Evolutionary conservation across 148 eudicot species (phyloP), one percentile per base, ranked within the genome.

Genomic region (Dysphania ambrosioides): DNA sequence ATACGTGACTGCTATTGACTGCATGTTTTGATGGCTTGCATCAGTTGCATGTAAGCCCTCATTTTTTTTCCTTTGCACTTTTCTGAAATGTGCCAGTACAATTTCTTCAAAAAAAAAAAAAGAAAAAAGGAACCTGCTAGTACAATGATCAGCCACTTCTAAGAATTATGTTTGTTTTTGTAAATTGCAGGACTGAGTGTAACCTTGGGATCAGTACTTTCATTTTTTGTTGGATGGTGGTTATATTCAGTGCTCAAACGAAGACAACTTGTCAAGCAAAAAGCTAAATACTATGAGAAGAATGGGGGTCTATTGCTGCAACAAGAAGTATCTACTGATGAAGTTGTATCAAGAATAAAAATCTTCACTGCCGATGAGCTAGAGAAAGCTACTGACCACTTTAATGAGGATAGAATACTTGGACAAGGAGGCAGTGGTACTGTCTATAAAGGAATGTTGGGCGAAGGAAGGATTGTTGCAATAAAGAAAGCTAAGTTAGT

Each of bases 241-340:
- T 19, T 77, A 30, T 55, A 44, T 32, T 41, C 23, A 49, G 5
- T 41, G 21, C 32, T 74, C 44, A 73, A 70, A 73, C 73, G 71
- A 73, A 31, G 81, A 55, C 66, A 78, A 38, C 23, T 29, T 10
- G 57, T 58, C 26, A 68, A 38, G 71, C 78, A 68, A 73, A 73
- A 59, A 70, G 49, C 36, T 7, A 73, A 24, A 42, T 66, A 77
- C 56, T 83, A 80, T 34, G 49, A 83, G 75, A 66, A 63, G 56
- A 83, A 80, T 67, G 86, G 84, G 16, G 86, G 86, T 2, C 40
- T 83, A 30, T 19, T 83, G 66, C 41, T 83, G 44, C 81, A 71
- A 19, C 78, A 83, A 56, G 76, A 83, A 71, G 32, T 80, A 55
- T 74, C 79, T 47, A 71, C 79, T 1, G 69, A 67, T 29, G 81